phyloP scores from a whole-genome alignment of 805 yeast genomes.

The Ogataea haglerorum region DNA sequence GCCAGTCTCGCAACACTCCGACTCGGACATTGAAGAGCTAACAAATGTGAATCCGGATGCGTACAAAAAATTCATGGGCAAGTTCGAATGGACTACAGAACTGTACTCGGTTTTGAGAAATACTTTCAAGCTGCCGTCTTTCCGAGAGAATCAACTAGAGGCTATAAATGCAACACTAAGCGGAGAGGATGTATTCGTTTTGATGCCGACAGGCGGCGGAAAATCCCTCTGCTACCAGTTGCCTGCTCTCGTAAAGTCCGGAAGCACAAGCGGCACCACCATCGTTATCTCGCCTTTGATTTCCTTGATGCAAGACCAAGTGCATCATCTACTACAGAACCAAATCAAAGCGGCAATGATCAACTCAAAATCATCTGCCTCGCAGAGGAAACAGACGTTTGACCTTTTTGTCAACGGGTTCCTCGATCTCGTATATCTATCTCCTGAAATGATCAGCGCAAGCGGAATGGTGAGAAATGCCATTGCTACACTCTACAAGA shows the following conservation, averaged over 20 bases:
- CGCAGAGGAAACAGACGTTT: constrained; percentile 61
- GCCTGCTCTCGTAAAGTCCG: constrained; percentile 80
- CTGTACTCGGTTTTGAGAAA: constrained; percentile 53
- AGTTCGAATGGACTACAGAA: constrained; percentile 64
- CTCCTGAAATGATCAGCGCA: constrained; percentile 91
- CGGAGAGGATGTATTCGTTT: constrained; percentile 86
- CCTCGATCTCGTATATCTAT: constrained; percentile 74
- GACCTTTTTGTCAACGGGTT: constrained; percentile 61
- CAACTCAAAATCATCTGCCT: constrained; percentile 66
- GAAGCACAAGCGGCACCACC: constrained; percentile 78
- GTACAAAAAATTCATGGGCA: constrained; percentile 30
- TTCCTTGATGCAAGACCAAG: constrained; percentile 97
- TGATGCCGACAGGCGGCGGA: constrained; percentile 99
- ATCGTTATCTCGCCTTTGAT: constrained; percentile 92
- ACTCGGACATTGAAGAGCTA: constrained; percentile 32
- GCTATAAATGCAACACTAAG: constrained; percentile 74
- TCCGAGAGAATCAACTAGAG: constrained; percentile 80
- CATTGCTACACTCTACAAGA: constrained; percentile 53
- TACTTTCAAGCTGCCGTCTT: constrained; percentile 60
- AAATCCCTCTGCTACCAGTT: constrained; percentile 93
- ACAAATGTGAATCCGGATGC: constrained; percentile 25
- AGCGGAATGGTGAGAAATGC: constrained; percentile 65
- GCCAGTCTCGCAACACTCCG: constrained; percentile 6
- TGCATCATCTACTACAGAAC: constrained; percentile 65
- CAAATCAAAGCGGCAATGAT: constrained; percentile 84